Base-by-base conservation (phyloP, 371 early-diverging fungal species). In the Rhizopus microsporus region DNA sequence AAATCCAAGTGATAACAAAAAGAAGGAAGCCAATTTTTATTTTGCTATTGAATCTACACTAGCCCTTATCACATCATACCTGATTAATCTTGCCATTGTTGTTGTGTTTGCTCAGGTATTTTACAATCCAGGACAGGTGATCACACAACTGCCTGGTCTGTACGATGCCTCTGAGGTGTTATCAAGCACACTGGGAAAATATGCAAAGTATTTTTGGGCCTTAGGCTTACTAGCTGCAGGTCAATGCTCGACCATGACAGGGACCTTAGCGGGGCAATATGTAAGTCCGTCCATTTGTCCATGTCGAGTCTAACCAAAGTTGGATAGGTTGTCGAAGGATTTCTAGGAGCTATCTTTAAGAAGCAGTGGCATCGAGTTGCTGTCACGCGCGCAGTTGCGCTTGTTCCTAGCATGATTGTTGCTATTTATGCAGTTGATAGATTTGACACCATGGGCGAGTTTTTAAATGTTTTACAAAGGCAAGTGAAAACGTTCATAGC, bases 181-280 rank as follows among this genome's bases (percentile, higher is more conserved):
- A 10, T 68, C 73, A 13, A 60, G 69, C 1, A 78, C 82, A 13
- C 66, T 91, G 7, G 89, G 89, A 2, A 53, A 60, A 35, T 72
- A 68, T 12, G 85, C 86, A 3, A 80, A 80, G 33, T 86, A 84
- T 57, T 67, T 88, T 23, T 91, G 84, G 75, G 89, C 89, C 2
- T 61, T 85, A 3, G 91, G 87, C 5, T 64, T 91, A 54, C 65
- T 91, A 15, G 86, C 87, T 0, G 85, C 88, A 8, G 91, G 91
- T 5, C 91, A 90, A 65, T 83, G 84, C 43, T 84, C 86, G 1
- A 88, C 90, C 5, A 87, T 89, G 82, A 85, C 91, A 7, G 90
- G 89, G 12, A 91, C 90, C 6, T 56, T 91, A 35, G 87, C 88
- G 3, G 90, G 91, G 7, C 90, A 89, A 72, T 86, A 83, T 65